Evolutionary conservation across 768 basidiomycete genomes (phyloP).

Genomic region (Galerina sulciceps): DNA sequence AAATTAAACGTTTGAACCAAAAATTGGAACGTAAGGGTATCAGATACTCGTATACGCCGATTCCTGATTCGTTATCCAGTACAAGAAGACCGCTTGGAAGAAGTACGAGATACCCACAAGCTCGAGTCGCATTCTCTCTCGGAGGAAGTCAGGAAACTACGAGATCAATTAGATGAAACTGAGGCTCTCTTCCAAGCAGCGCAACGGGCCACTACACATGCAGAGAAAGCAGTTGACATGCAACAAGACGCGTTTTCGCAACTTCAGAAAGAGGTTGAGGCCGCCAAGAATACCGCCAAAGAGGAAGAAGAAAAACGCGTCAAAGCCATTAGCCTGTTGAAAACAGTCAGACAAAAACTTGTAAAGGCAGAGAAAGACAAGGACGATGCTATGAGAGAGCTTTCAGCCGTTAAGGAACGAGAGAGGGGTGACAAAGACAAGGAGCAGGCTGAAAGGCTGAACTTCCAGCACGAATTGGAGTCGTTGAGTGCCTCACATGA

Average conservation of each 20-base stretch:
- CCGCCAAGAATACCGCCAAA: slow-evolving; percentile 65
- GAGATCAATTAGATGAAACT: slow-evolving; percentile 67
- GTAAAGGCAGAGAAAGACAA: slow-evolving; percentile 95
- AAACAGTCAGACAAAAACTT: slow-evolving; percentile 96
- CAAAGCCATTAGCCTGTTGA: slow-evolving; percentile 90
- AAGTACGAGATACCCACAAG: slow-evolving; percentile 82
- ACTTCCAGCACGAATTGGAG: slow-evolving; percentile 69
- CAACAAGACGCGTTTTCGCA: slow-evolving; percentile 59
- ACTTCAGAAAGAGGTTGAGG: slow-evolving; percentile 67
- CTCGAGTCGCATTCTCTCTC: slow-evolving; percentile 81
- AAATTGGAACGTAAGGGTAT: slow-evolving; percentile 71
- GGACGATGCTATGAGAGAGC: slow-evolving; percentile 75
- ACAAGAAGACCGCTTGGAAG: slow-evolving; percentile 84
- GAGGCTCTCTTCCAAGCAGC: slow-evolving; percentile 71
- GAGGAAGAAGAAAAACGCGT: slow-evolving; percentile 98
- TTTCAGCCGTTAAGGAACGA: slow-evolving; percentile 52
- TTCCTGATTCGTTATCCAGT: slow-evolving; percentile 44
- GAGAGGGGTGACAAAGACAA: slow-evolving; percentile 57
- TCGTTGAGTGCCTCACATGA: slow-evolving; percentile 64
- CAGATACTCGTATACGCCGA: background rate
- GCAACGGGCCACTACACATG: slow-evolving; percentile 49
- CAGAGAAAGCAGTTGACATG: slow-evolving; percentile 52
- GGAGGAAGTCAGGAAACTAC: slow-evolving; percentile 72
- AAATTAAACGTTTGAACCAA: slow-evolving; percentile 73
- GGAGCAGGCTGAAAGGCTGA: slow-evolving; percentile 56